Evolutionary conservation across 2,329 filamentous ascomycete species (phyloP).

Genomic region (Podosphaera leucotricha): DNA sequence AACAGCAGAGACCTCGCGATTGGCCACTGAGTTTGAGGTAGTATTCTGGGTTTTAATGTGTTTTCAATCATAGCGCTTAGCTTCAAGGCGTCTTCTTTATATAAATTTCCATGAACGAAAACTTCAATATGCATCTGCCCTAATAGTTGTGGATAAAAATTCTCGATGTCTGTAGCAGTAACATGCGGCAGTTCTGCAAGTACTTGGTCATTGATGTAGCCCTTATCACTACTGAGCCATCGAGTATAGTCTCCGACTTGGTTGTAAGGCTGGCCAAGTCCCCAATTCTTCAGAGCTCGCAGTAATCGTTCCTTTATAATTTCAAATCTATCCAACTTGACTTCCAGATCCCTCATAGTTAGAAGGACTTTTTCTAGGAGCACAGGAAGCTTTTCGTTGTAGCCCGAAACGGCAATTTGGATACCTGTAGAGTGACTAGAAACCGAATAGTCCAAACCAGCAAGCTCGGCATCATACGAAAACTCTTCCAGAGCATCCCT

Average conservation of each 20-base stretch:
- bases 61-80: slow-evolving; percentile 64
- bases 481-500: slow-evolving; percentile 79
- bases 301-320: slow-evolving; percentile 71
- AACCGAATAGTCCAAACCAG: slow-evolving; percentile 69
- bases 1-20: slow-evolving; percentile 55
- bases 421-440: slow-evolving; percentile 47
- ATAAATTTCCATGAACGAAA: slow-evolving; percentile 74
- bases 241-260: slow-evolving; percentile 66
- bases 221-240: slow-evolving; percentile 55
- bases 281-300: slow-evolving; percentile 63
- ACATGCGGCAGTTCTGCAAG: slow-evolving; percentile 53
- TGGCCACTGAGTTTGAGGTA: slow-evolving; percentile 61
- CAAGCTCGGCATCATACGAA: slow-evolving; percentile 84
- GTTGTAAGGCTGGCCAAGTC: slow-evolving; percentile 69
- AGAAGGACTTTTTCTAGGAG: slow-evolving; percentile 71
- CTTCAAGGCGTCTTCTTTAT: slow-evolving; percentile 77
- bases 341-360: slow-evolving; percentile 62
- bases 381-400: slow-evolving; percentile 89
- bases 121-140: slow-evolving; percentile 72
- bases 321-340: slow-evolving; percentile 70
- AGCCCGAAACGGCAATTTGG: slow-evolving; percentile 60
- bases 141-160: slow-evolving; percentile 60
- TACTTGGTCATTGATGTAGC: slow-evolving; percentile 59
- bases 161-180: slow-evolving; percentile 47
- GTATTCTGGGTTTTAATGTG: slow-evolving; percentile 45